phyloP scores from a whole-genome alignment of 139 green algal genomes.

The Micromonas commoda region DNA sequence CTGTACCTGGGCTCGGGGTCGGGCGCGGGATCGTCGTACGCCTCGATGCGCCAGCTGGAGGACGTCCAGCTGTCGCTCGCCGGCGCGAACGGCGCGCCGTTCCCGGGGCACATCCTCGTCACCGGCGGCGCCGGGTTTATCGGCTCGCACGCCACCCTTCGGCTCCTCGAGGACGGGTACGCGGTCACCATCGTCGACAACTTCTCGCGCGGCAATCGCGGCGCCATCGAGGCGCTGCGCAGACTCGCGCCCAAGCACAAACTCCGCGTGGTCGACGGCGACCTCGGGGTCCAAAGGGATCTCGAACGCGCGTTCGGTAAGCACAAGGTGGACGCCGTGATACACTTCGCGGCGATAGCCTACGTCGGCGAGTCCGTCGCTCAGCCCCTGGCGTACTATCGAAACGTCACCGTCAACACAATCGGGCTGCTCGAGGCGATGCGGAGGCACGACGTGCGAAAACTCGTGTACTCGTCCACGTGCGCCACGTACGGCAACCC shows the following conservation, averaged over 20 bases:
- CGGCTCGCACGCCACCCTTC: slow-evolving; percentile 54
- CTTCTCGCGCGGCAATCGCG: slow-evolving; percentile 57
- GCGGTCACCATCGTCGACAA: slow-evolving; percentile 61
- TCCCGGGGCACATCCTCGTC: slow-evolving; percentile 43
- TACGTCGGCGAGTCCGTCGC: slow-evolving; percentile 58
- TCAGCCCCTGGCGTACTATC: slow-evolving; percentile 57
- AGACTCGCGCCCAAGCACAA: neutral
- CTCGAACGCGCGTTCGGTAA: neutral
- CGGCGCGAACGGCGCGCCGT: neutral
- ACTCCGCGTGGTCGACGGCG: slow-evolving; percentile 45
- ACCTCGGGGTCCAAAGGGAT: slow-evolving; percentile 50
- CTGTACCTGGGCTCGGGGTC: too few relatives aligned
- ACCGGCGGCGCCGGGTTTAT: slow-evolving; percentile 67
- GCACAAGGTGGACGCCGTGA: slow-evolving; percentile 50
- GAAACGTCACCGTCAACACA: slow-evolving; percentile 68
- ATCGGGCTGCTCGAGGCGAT: slow-evolving; percentile 61
- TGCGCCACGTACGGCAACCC: slow-evolving; percentile 67
- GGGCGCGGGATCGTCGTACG: too few relatives aligned
- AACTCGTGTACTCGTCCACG: slow-evolving; percentile 53
- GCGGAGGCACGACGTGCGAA: slow-evolving; percentile 40
- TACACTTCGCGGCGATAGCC: slow-evolving; percentile 70
- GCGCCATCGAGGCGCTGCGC: slow-evolving; percentile 46
- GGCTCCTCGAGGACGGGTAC: slow-evolving; percentile 51
- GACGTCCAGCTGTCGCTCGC: neutral
- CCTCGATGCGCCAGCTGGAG: too few relatives aligned